These are phyloP conservation scores for Blastocystis sp. DNA, from an alignment of 352 stramenopile species.

Conservation along the genomic window DNA sequence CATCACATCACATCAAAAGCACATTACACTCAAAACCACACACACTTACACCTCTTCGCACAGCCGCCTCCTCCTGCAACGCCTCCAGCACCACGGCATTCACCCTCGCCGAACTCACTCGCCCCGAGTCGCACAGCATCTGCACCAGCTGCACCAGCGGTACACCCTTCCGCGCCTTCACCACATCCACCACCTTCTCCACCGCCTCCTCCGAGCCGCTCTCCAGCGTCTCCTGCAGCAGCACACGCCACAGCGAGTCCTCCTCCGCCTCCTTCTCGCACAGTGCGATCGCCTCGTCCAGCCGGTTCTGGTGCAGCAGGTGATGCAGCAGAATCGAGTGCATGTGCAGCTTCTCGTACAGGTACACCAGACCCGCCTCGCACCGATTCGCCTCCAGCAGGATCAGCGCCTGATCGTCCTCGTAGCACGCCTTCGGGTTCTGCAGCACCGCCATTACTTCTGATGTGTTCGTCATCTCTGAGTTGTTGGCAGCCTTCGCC, in stretches of 20 bases:
- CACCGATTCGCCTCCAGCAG: slow-evolving; percentile 84
- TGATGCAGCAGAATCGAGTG: slow-evolving; percentile 88
- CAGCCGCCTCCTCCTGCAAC: slow-evolving; percentile 10
- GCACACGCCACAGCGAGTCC: slow-evolving; percentile 79
- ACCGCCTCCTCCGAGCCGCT: neutral
- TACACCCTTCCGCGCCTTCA: neutral
- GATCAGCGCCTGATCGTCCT: slow-evolving; percentile 86
- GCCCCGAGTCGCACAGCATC: slow-evolving; percentile 21
- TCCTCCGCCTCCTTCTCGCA: slow-evolving; percentile 83
- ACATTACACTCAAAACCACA: too few relatives aligned
- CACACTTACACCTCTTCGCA: neutral
- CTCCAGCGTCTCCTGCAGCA: slow-evolving; percentile 27
- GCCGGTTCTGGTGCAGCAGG: slow-evolving; percentile 85
- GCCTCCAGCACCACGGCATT: neutral
- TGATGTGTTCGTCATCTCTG: neutral
- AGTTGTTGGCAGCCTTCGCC: neutral
- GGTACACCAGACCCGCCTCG: slow-evolving; percentile 84
- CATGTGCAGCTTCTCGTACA: slow-evolving; percentile 88
- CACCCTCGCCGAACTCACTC: neutral
- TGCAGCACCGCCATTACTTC: slow-evolving; percentile 82
- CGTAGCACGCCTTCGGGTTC: slow-evolving; percentile 83
- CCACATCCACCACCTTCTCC: slow-evolving; percentile 28
- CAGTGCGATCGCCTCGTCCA: slow-evolving; percentile 82
- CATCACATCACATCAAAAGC: neutral
- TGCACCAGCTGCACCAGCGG: slow-evolving; percentile 28